phyloP scores from a whole-genome alignment of 2,329 filamentous ascomycete species.

The Paecilomyces fulvus region DNA sequence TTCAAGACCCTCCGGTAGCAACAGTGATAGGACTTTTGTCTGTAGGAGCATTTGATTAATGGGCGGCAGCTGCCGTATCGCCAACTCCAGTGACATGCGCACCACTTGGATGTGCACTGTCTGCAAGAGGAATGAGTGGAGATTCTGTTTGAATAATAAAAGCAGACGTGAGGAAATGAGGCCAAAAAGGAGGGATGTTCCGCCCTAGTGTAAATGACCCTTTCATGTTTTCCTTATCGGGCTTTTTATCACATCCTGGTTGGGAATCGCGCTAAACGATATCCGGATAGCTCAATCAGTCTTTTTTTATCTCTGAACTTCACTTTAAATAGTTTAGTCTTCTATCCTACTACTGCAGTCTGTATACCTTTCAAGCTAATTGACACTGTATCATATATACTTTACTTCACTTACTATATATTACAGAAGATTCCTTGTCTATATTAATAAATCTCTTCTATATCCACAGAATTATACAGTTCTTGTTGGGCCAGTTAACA shows the following conservation, averaged over 20 bases:
- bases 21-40: constrained; percentile 1
- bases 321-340: neutral
- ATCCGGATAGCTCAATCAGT: neutral
- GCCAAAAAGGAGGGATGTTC: neutral
- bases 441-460: neutral
- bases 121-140: neutral
- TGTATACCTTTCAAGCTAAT: neutral
- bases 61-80: neutral
- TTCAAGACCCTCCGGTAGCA: constrained; percentile 12
- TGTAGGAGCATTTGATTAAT: constrained; percentile 10
- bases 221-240: neutral
- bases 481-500: neutral
- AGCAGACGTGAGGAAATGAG: neutral
- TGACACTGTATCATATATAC: neutral
- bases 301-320: neutral
- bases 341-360: neutral
- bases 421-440: no score
- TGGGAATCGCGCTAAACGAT: neutral
- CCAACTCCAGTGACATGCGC: neutral
- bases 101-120: neutral
- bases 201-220: neutral
- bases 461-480: neutral
- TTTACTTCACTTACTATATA: neutral
- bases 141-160: neutral
- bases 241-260: neutral